Percentiles rank a stretch among this genome's conserved stretches.
Evolutionary conservation across 2,329 filamentous ascomycete genomes (phyloP).

Genomic region (Alternaria sp.): DNA sequence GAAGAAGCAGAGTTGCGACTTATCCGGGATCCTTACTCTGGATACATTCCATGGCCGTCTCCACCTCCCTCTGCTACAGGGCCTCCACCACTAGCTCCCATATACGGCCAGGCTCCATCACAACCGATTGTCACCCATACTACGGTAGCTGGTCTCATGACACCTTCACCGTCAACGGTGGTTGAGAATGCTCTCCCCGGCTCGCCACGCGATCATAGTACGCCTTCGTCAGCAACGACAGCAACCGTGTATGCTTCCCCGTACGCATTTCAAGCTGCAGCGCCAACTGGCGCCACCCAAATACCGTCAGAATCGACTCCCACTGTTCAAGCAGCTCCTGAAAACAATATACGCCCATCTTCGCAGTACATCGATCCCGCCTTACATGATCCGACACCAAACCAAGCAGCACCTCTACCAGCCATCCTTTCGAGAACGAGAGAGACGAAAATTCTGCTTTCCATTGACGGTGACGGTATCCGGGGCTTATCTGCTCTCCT

Average conservation of each 20-base stretch:
- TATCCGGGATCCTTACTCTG: constrained; percentile 21
- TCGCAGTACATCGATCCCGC: constrained; percentile 3
- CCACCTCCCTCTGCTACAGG: constrained; percentile 19
- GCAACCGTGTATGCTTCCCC: constrained; percentile 17
- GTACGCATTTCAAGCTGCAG: constrained; percentile 9
- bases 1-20: constrained; percentile 34
- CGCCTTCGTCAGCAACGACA: neutral
- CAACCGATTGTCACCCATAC: neutral
- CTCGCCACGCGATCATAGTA: constrained; percentile 6
- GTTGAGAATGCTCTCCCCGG: constrained; percentile 1
- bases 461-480: constrained; percentile 41
- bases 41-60: constrained; percentile 31
- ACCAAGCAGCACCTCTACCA: constrained; percentile 5
- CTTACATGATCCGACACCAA: constrained; percentile 1
- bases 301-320: neutral
- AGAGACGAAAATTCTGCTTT: constrained; percentile 42
- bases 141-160: neutral
- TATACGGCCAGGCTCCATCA: constrained; percentile 1
- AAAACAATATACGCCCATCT: neutral
- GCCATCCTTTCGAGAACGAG: constrained; percentile 22
- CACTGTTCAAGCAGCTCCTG: neutral
- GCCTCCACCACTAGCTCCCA: neutral
- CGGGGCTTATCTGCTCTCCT: constrained; percentile 39
- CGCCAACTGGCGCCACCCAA: neutral
- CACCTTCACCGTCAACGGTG: constrained; percentile 12